Percentiles rank a stretch among this genome's conserved stretches.
phyloP scores from a whole-genome alignment of 768 basidiomycete species.

The Hypsizygus marmoreus region DNA sequence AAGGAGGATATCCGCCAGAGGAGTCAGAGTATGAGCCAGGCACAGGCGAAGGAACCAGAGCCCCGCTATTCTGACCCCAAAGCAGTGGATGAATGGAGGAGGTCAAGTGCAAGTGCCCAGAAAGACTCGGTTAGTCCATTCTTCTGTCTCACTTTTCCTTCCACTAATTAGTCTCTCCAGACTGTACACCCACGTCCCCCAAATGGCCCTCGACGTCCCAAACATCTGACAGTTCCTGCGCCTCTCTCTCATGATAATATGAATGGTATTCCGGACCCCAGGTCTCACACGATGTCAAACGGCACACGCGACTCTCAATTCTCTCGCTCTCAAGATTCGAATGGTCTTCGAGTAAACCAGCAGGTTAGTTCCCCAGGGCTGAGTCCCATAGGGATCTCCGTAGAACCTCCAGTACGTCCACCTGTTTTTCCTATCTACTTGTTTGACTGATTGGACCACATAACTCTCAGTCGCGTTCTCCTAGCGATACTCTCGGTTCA shows the following conservation, averaged over 20 bases:
- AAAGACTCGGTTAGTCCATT: constrained; percentile 12
- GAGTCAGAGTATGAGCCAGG: constrained; percentile 8
- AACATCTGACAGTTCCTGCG: constrained; percentile 20
- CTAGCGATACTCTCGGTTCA: constrained; percentile 17
- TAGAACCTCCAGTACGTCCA: constrained; percentile 21
- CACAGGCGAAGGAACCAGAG: constrained; percentile 1
- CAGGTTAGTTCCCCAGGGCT: constrained; percentile 6
- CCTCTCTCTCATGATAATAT: constrained; percentile 12
- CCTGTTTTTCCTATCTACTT: neutral
- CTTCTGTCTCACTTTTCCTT: neutral
- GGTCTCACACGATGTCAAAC: constrained; percentile 1
- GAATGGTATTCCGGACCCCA: neutral
- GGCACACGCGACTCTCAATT: constrained; percentile 2
- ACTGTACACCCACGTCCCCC: neutral
- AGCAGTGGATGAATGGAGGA: constrained; percentile 21
- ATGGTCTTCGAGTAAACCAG: constrained; percentile 3
- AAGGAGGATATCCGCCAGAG: constrained; percentile 1
- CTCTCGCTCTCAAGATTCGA: neutral
- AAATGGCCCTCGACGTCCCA: constrained; percentile 16
- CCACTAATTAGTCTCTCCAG: constrained; percentile 1
- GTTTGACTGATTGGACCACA: neutral
- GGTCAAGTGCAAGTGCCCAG: constrained; percentile 14
- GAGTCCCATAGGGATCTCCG: constrained; percentile 18
- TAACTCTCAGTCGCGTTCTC: constrained; percentile 18
- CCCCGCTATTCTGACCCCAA: constrained; percentile 16